Base-by-base conservation (phyloP, 2,329 filamentous ascomycete species). In the Botrytis fabae region DNA sequence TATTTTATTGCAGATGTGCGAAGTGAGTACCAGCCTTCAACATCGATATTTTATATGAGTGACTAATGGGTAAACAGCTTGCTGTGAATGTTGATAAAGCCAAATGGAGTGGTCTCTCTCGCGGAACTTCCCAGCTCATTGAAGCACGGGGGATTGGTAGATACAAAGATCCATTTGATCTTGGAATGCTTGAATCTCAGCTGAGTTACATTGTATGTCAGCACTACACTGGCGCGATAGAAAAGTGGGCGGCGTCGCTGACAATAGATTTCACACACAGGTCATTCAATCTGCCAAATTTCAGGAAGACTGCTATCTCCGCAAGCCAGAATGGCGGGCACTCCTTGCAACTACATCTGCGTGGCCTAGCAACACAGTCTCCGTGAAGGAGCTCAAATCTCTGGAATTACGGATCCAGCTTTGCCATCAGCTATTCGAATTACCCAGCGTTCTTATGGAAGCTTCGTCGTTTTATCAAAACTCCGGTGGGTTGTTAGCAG, bases 181-280 rank as follows among this genome's bases (percentile, higher is more conserved):
- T 66, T 4, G 73, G 64, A 10, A 75, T 77, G 73, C 73, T 77
- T 5, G 72, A 76, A 54, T 76, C 73, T 4, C 76, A 77, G 51
- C 64, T 76, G 5, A 64, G 66, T 28, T 74, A 72, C 32, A 69
- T 76, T 28, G 76, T 76, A 73, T 44, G 74, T 40, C 0, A 4
- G 16, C 7, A 20, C 22, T 16, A 18, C 35, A 48, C 10, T 16
- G 38, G 35, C 20, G 28, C 5, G 7, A 57, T n/a, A 16, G 4
- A 60, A 59, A 28, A 6, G 38, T 18, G 4, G 4, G 16, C 62
- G 12, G 12, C 32, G 20, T 32, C 32, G 38, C 40, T 69, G 32
- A 70, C 57, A 54, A 51, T 28, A 14, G 18, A n/a, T 40, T 28
- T 40, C 7, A 9, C 8, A 42, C n/a, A 57, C 25, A 73, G 63